phyloP scores from a whole-genome alignment of 1,284 basidiomycete species.

The Paramarasmius palmivorus region DNA sequence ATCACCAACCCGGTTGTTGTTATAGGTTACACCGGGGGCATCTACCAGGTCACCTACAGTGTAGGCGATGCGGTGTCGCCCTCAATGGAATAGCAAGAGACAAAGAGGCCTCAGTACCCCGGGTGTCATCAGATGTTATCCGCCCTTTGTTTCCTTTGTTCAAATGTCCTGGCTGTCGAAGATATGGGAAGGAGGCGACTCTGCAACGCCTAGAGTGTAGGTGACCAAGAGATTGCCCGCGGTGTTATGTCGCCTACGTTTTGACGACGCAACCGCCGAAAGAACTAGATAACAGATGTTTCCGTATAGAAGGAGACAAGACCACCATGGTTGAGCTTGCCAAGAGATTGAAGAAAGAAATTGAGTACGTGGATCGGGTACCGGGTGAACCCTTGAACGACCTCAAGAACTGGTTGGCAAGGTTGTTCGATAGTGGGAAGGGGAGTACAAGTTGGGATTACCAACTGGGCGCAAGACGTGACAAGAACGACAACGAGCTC shows the following conservation, averaged over 20 bases:
- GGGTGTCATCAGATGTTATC: too few species aligned
- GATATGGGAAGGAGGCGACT: too few species aligned
- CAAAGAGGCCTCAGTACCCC: too few species aligned
- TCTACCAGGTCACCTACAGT: too few species aligned
- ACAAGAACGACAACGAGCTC: background rate
- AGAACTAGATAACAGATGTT: conserved; percentile 20
- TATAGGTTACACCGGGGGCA: too few species aligned
- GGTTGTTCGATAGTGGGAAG: conserved; percentile 17
- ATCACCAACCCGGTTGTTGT: conserved; percentile 10
- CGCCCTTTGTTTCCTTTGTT: too few species aligned
- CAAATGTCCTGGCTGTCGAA: too few species aligned
- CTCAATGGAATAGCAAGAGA: too few species aligned
- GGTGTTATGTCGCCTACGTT: conserved; percentile 29
- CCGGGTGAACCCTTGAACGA: conserved; percentile 19
- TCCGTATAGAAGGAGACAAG: conserved; percentile 29
- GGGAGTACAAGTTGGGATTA: conserved; percentile 24
- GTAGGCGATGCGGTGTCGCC: too few species aligned
- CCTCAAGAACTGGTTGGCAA: conserved; percentile 15
- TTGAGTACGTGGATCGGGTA: conserved; percentile 20
- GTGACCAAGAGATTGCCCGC: too few species aligned
- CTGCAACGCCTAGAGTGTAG: too few species aligned
- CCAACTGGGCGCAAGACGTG: background rate
- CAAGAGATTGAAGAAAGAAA: conserved; percentile 17
- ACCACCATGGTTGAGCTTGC: conserved; percentile 24
- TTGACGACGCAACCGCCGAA: conserved; percentile 23